Conservation (phyloP, 2,329 filamentous ascomycete genomes). For the Oidium heveae region DNA sequence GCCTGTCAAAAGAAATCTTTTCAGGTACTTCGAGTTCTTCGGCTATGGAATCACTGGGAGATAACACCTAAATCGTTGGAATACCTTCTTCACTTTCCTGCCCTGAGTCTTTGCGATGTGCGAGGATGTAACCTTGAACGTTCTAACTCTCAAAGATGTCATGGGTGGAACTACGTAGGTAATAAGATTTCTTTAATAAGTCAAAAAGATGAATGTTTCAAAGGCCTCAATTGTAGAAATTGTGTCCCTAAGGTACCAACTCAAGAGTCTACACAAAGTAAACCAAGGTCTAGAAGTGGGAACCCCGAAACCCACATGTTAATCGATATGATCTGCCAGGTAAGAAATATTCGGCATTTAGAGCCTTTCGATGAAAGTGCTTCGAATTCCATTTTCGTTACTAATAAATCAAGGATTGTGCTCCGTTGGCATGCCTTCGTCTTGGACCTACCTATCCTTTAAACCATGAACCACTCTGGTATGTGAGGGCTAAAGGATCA, state of each 20-base stretch:
- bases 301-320: slow-evolving; percentile 7
- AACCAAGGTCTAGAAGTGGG: slow-evolving; percentile 3
- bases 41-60: slow-evolving; percentile 10
- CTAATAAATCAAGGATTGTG: slow-evolving; percentile 7
- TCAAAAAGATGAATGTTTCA: background rate
- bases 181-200: background rate
- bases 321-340: slow-evolving; percentile 8
- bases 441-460: slow-evolving; percentile 6
- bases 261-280: background rate
- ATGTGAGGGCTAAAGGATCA: background rate
- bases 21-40: slow-evolving; percentile 12
- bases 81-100: slow-evolving; percentile 12
- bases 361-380: slow-evolving; percentile 6
- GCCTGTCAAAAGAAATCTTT: slow-evolving; percentile 10
- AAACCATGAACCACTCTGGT: background rate
- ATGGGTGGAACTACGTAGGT: slow-evolving; percentile 3
- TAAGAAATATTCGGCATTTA: slow-evolving; percentile 12
- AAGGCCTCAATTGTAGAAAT: background rate
- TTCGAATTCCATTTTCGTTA: slow-evolving; percentile 5
- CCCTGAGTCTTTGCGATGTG: slow-evolving; percentile 12
- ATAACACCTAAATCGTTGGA: slow-evolving; percentile 11
- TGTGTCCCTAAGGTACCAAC: no score
- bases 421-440: slow-evolving; percentile 11
- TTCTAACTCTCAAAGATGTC: background rate
- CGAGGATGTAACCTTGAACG: slow-evolving; percentile 7